These are phyloP conservation scores for Pterulicium gracile DNA, from an alignment of 1,284 basidiomycete genomes.

Conservation along the genomic window DNA sequence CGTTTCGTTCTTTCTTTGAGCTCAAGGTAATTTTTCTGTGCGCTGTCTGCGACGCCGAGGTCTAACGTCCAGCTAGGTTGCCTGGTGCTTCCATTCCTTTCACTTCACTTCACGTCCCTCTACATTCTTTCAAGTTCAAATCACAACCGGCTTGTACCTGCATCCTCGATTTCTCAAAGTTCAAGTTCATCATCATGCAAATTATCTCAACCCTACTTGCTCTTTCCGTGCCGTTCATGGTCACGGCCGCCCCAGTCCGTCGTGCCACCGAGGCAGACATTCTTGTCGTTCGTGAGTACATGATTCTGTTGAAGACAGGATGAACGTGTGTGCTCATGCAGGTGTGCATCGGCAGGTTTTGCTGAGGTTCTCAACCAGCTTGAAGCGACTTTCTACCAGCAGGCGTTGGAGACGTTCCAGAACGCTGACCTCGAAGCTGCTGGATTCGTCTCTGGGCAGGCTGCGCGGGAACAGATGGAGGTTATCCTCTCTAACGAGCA, in stretches of 20 bases:
- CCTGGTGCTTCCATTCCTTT: not conserved
- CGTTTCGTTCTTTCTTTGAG: not conserved
- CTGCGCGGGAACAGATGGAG: slow-evolving; percentile 53
- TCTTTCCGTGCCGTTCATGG: slow-evolving; percentile 38
- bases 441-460: slow-evolving; percentile 48
- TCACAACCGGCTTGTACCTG: no score
- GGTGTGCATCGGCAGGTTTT: slow-evolving; percentile 61
- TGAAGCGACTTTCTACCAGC: slow-evolving; percentile 58
- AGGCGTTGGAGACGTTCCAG: slow-evolving; percentile 60
- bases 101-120: not conserved
- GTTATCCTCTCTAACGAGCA: slow-evolving; percentile 54
- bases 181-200: slow-evolving; percentile 35
- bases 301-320: no score
- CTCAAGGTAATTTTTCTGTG: not conserved
- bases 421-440: slow-evolving; percentile 54
- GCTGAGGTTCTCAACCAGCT: slow-evolving; percentile 66
- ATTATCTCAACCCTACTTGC: slow-evolving; percentile 33
- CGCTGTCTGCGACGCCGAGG: no score
- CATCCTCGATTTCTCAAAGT: no score
- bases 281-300: slow-evolving; percentile 29
- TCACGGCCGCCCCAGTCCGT: slow-evolving; percentile 32
- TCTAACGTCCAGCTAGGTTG: not conserved
- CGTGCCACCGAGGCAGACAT: slow-evolving; percentile 31
- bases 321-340: no score
- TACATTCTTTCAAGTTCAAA: not conserved